A percentile compares a stretch with the other conserved stretches of the same genome.
Conservation (phyloP, 345 rosid genomes). For the Lepidium didymum region DNA sequence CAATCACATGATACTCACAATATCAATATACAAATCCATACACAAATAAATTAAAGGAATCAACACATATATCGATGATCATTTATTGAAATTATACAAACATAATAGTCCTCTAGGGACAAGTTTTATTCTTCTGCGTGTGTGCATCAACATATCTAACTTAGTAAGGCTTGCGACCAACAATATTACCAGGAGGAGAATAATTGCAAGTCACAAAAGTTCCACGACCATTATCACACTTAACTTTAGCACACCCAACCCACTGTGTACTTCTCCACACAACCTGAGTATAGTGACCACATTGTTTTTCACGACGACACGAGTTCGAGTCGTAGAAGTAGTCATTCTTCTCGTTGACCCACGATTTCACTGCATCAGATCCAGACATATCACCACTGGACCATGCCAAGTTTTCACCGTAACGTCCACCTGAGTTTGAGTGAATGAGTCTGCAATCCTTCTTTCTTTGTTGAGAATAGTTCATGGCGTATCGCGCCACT, state of each 20-base stretch:
- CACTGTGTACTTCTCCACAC: constrained; percentile 48
- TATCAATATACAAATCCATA: no score
- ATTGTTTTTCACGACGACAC: background rate
- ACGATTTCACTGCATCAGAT: constrained; percentile 21
- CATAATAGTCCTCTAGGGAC: constrained; percentile 19
- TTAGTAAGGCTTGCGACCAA: constrained; percentile 37
- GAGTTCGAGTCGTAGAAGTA: background rate
- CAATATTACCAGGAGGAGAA: constrained; percentile 40
- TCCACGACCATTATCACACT: constrained; percentile 40
- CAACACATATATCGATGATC: constrained; percentile 14
- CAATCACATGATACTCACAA: no score
- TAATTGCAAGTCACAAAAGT: constrained; percentile 52
- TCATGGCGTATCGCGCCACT: constrained; percentile 28
- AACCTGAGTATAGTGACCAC: constrained; percentile 44
- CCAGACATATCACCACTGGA: constrained; percentile 19
- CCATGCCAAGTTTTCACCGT: constrained; percentile 36
- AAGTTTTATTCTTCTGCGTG: background rate
- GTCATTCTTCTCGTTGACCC: constrained; percentile 22
- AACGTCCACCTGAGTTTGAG: constrained; percentile 24
- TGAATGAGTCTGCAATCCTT: constrained; percentile 29
- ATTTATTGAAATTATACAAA: background rate
- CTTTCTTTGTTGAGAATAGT: background rate
- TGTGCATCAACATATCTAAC: background rate
- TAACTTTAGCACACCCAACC: constrained; percentile 60
- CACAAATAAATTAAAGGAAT: background rate